phyloP scores from a whole-genome alignment of 371 early-diverging fungal species.

The Choanephora cucurbitarum region DNA sequence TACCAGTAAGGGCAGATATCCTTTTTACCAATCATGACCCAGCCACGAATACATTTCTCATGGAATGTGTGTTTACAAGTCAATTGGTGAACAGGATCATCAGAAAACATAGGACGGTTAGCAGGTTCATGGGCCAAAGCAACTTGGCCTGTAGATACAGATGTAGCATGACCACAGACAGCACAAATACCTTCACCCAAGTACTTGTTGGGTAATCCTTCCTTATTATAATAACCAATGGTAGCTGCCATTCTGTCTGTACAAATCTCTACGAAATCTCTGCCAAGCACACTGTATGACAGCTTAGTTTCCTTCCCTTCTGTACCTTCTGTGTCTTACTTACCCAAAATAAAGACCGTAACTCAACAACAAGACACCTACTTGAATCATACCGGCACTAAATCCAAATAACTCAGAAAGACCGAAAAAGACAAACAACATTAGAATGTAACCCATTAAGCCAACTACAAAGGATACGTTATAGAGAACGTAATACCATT shows the following conservation, averaged over 20 bases:
- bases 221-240: constrained; percentile 74
- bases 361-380: constrained; percentile 52
- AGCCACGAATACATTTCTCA: constrained; percentile 92
- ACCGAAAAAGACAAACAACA: constrained; percentile 63
- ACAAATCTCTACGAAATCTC: constrained; percentile 86
- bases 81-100: constrained; percentile 65
- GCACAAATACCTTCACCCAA: constrained; percentile 78
- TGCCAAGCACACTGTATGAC: constrained; percentile 63
- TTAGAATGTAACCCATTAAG: constrained; percentile 57
- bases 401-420: constrained; percentile 46
- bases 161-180: constrained; percentile 72
- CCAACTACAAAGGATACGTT: constrained; percentile 67
- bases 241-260: constrained; percentile 82
- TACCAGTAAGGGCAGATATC: constrained; percentile 94
- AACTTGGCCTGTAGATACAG: constrained; percentile 11
- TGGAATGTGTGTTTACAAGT: constrained; percentile 86
- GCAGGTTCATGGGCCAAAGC: constrained; percentile 23
- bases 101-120: constrained; percentile 32
- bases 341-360: constrained; percentile 80
- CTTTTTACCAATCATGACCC: constrained; percentile 94
- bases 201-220: constrained; percentile 70
- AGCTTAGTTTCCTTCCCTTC: neutral
- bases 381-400: constrained; percentile 46
- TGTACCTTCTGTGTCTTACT: constrained; percentile 3
- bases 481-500: constrained; percentile 68